Conservation (phyloP, 2,329 filamentous ascomycete species). For the Trichoderma sp. region DNA sequence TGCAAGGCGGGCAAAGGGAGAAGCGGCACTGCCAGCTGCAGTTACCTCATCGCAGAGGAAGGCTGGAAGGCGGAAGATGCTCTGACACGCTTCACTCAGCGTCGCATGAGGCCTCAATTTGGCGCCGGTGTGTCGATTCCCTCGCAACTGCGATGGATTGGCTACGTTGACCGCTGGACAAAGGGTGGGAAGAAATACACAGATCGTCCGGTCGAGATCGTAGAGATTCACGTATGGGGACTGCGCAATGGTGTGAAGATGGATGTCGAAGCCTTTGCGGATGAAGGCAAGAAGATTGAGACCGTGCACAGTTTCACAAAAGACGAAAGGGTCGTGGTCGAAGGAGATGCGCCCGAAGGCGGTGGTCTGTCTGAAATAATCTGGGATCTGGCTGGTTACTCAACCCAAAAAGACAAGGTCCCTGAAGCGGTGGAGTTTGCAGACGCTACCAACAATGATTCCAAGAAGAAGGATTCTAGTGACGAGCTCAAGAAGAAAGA, state of each 20-base stretch:
- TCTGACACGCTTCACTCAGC: conserved; percentile 66
- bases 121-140: conserved; percentile 90
- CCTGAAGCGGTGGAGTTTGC: conserved; percentile 40
- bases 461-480: background rate
- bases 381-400: conserved; percentile 53
- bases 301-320: conserved; percentile 77
- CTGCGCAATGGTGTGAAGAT: conserved; percentile 86
- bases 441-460: conserved; percentile 32
- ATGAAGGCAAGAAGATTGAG: conserved; percentile 88
- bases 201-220: conserved; percentile 78
- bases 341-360: conserved; percentile 55
- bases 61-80: conserved; percentile 58
- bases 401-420: conserved; percentile 37
- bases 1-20: conserved; percentile 97
- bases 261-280: conserved; percentile 77
- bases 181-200: conserved; percentile 73
- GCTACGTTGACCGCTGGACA: conserved; percentile 87
- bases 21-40: conserved; percentile 84
- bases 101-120: conserved; percentile 87
- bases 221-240: conserved; percentile 90
- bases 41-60: conserved; percentile 87
- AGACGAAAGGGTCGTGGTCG: conserved; percentile 69
- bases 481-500: background rate
- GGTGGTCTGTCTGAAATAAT: conserved; percentile 53
- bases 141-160: conserved; percentile 84